phyloP scores from a whole-genome alignment of 2,329 filamentous ascomycete species.

The Botryotinia convoluta region DNA sequence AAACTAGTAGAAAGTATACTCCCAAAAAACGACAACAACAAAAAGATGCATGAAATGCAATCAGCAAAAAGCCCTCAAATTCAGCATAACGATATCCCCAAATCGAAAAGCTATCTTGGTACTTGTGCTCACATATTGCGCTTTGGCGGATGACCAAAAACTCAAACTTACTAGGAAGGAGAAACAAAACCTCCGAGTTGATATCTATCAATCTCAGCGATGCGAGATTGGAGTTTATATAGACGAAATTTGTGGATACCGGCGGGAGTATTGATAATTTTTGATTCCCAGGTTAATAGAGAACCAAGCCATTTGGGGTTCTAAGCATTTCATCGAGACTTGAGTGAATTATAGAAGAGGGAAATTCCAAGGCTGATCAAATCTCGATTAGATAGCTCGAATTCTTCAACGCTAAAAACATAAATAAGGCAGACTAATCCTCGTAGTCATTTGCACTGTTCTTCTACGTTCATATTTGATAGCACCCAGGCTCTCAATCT shows the following conservation, averaged over 20 bases:
- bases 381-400: background rate
- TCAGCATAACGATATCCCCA: background rate
- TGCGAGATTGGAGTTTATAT: background rate
- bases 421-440: background rate
- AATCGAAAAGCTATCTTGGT: fast-evolving
- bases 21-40: background rate
- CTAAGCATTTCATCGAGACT: background rate
- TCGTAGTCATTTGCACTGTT: background rate
- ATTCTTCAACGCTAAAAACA: background rate
- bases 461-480: background rate
- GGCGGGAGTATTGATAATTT: fast-evolving
- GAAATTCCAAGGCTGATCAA: background rate
- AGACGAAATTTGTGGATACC: background rate
- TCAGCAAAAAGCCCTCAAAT: background rate
- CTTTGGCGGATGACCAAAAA: background rate
- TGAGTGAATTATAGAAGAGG: background rate
- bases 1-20: background rate
- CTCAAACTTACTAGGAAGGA: background rate
- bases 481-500: fast-evolving
- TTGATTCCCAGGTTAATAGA: fast-evolving
- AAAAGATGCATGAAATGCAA: background rate
- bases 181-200: background rate
- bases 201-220: background rate
- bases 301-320: fast-evolving
- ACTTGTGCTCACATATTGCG: background rate